Evolutionary conservation across 2,329 filamentous ascomycete species (phyloP).

Genomic region (Ophiostoma ips): DNA sequence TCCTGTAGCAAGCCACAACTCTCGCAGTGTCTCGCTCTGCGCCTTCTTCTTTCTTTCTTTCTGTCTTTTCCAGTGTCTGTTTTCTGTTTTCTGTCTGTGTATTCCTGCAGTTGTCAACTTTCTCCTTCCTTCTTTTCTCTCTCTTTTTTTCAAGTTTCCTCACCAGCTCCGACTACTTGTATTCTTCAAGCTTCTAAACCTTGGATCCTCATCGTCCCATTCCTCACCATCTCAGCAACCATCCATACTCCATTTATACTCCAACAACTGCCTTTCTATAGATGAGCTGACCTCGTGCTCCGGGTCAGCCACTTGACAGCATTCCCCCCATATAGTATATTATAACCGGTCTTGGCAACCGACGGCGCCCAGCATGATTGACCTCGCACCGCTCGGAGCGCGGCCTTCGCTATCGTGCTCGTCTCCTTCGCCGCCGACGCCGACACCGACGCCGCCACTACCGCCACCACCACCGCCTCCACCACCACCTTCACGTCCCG

Average conservation of each 20-base stretch:
- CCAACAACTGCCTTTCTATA: not conserved
- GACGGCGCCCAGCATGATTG: constrained; percentile 3
- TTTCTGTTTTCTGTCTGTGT: not conserved
- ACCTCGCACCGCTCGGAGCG: constrained; percentile 7
- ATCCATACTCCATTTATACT: too few species aligned
- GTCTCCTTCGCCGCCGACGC: not conserved
- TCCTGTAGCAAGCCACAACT: constrained; percentile 8
- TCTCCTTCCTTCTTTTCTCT: not conserved
- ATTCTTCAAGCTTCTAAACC: not conserved
- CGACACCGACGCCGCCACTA: not conserved
- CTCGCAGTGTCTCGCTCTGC: constrained; percentile 6
- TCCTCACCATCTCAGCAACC: not conserved
- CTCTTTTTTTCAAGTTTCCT: too few species aligned
- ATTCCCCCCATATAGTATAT: too few species aligned
- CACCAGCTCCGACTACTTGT: not conserved
- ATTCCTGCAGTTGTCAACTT: not conserved
- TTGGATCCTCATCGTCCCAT: too few species aligned
- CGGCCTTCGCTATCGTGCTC: not conserved
- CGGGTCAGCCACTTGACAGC: not conserved
- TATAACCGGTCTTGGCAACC: not conserved
- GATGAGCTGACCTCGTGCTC: not conserved
- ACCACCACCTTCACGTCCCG: not conserved
- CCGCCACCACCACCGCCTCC: constrained; percentile 1
- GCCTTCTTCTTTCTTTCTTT: not conserved
- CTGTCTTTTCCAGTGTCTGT: not conserved